A percentile compares a stretch with the other conserved stretches of the same genome.
Conservation (phyloP, 202 grass and related monocot genomes). For the Panicum virgatum region DNA sequence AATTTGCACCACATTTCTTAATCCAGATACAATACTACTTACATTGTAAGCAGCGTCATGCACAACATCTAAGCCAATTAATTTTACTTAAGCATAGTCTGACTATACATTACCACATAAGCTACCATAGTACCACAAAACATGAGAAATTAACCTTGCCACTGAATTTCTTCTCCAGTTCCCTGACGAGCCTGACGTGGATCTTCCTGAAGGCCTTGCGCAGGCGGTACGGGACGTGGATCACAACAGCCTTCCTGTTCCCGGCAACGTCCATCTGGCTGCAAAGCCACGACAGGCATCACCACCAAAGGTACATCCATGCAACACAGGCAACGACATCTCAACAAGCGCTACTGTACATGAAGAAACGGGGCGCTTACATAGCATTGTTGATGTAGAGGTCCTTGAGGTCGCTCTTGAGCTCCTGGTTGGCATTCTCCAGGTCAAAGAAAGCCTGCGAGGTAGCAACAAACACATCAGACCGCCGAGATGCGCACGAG, state of each 20-base stretch:
- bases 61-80: background rate
- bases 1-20: background rate
- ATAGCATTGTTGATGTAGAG: slow-evolving; percentile 64
- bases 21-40: background rate
- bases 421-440: slow-evolving; percentile 67
- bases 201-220: slow-evolving; percentile 70
- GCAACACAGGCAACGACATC: too few species aligned
- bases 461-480: background rate
- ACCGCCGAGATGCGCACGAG: background rate
- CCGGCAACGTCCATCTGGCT: slow-evolving; percentile 68
- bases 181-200: slow-evolving; percentile 71
- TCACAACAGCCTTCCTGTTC: slow-evolving; percentile 69
- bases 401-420: slow-evolving; percentile 78
- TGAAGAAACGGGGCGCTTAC: background rate
- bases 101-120: background rate
- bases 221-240: slow-evolving; percentile 68
- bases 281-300: background rate
- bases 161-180: slow-evolving; percentile 85
- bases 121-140: background rate
- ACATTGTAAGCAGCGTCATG: background rate
- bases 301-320: background rate
- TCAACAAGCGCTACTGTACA: background rate
- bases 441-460: slow-evolving; percentile 72
- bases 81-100: background rate
- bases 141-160: slow-evolving; percentile 50